phyloP scores from a whole-genome alignment of 495 filamentous ascomycete species.

The Penicillium manginii region DNA sequence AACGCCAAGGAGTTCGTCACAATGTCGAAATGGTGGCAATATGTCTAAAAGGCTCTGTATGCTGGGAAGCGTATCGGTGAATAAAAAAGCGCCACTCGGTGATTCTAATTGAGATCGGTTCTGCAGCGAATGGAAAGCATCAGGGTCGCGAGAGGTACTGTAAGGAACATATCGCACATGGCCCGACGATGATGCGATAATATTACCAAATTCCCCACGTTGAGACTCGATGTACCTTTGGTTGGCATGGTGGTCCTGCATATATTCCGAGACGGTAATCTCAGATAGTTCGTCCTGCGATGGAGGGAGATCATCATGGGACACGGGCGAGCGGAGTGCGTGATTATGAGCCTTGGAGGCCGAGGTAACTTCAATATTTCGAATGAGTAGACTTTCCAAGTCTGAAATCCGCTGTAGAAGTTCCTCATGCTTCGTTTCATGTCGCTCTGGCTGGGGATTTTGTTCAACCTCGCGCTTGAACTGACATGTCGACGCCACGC shows the following conservation, averaged over 20 bases:
- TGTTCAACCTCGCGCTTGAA: slow-evolving; percentile 15
- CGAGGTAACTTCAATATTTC: slow-evolving; percentile 8
- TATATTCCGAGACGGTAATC: background rate
- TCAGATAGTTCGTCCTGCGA: background rate
- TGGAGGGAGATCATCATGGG: background rate
- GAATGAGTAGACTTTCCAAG: slow-evolving; percentile 1
- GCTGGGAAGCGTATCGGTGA: background rate
- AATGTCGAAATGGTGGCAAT: background rate
- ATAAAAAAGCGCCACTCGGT: background rate
- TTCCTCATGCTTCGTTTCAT: background rate
- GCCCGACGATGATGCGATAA: slow-evolving; percentile 6
- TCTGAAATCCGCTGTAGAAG: slow-evolving; percentile 9
- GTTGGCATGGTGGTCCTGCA: background rate
- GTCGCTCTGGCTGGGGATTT: background rate
- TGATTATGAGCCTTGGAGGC: background rate
- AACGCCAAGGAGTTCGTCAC: slow-evolving; percentile 4
- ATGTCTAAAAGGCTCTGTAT: background rate
- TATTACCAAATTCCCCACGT: background rate
- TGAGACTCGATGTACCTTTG: background rate
- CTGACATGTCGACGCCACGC: slow-evolving; percentile 10
- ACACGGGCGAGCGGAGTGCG: background rate
- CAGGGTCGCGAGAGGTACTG: background rate
- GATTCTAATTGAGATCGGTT: background rate
- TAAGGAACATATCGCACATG: slow-evolving; percentile 10
- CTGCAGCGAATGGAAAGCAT: background rate